These are phyloP conservation scores for Penicillium hordei DNA, from an alignment of 2,329 filamentous ascomycete species.

Conservation along the genomic window DNA sequence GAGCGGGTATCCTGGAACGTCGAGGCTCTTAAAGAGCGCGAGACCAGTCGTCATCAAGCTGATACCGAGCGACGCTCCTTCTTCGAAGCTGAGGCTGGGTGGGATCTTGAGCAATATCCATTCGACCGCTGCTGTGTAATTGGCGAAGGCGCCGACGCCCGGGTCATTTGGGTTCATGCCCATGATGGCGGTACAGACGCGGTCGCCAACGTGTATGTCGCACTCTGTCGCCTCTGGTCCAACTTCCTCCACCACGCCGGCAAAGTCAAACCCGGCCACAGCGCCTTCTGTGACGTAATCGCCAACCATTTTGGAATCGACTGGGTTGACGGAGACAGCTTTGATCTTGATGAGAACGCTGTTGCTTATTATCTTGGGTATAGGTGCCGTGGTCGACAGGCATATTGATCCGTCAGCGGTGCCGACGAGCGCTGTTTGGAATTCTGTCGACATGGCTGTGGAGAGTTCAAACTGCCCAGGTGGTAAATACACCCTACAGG, in stretches of 20 bases:
- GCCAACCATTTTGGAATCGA: neutral
- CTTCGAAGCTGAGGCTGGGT: neutral
- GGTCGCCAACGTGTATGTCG: neutral
- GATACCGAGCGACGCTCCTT: slow-evolving; percentile 6
- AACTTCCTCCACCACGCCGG: neutral
- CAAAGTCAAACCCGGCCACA: neutral
- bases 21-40: slow-evolving; percentile 3
- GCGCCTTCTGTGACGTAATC: neutral
- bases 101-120: neutral
- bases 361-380: no score
- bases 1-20: neutral
- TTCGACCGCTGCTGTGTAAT: neutral
- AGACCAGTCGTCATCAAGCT: slow-evolving; percentile 7
- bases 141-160: neutral
- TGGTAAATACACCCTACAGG: no score
- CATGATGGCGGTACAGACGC: neutral
- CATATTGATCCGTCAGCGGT: no score
- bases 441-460: no score
- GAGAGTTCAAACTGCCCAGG: no score
- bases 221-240: neutral
- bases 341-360: neutral
- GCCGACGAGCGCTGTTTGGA: no score
- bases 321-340: neutral
- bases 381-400: no score
- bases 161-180: neutral